A percentile compares a stretch with the other conserved stretches of the same genome.
Evolutionary conservation across 345 rosid species (phyloP).

Genomic region (Eutrema heterophyllum): DNA sequence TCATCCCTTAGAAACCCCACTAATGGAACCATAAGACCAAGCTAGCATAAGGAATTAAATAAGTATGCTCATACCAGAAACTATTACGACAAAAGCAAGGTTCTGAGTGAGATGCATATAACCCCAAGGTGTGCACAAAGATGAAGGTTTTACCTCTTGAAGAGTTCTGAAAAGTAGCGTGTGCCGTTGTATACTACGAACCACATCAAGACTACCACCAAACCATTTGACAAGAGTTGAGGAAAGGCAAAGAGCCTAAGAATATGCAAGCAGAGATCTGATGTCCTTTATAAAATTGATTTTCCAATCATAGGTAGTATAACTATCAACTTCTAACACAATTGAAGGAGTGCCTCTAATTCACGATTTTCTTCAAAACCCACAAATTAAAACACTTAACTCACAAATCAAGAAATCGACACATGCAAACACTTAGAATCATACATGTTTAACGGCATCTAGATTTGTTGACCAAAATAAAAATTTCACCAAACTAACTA

Average conservation of each 20-base stretch:
- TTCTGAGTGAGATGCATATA: not conserved
- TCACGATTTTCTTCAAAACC: too few relatives aligned
- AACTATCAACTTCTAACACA: not conserved
- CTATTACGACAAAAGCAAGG: not conserved
- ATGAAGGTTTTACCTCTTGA: constrained; percentile 43
- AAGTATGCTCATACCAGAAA: not conserved
- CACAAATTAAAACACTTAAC: too few relatives aligned
- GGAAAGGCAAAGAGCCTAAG: constrained; percentile 29
- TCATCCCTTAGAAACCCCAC: not conserved
- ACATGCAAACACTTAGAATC: too few relatives aligned
- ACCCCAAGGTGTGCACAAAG: not conserved
- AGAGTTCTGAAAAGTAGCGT: constrained; percentile 52
- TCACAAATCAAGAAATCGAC: too few relatives aligned
- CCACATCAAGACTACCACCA: constrained; percentile 89
- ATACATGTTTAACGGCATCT: too few relatives aligned
- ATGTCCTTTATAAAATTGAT: not conserved
- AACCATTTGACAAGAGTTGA: constrained; percentile 51
- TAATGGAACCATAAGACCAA: not conserved
- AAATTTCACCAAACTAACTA: too few relatives aligned
- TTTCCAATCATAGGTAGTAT: not conserved
- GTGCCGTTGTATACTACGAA: constrained; percentile 71
- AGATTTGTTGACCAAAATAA: too few relatives aligned
- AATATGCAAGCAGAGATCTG: constrained; percentile 4
- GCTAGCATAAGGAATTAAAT: not conserved
- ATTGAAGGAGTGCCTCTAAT: too few relatives aligned